These are phyloP conservation scores for Venturia aucupariae DNA, from an alignment of 2,329 filamentous ascomycete species.

Conservation along the genomic window DNA sequence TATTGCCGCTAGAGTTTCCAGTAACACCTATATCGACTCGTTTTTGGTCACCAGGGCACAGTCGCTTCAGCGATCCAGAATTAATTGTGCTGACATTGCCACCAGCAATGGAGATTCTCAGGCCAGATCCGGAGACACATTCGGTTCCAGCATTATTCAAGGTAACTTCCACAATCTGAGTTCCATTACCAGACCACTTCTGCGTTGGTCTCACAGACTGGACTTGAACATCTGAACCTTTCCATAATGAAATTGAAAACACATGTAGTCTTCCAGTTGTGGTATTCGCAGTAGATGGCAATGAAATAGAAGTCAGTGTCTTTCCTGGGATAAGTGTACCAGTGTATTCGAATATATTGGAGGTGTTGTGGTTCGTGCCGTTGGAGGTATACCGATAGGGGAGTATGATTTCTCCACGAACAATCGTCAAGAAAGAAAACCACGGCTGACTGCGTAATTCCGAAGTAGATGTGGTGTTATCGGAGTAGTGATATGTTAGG, in stretches of 20 bases:
- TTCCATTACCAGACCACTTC: constrained; percentile 33
- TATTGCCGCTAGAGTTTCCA: constrained; percentile 11
- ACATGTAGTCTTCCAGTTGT: neutral
- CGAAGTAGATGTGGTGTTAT: constrained; percentile 31
- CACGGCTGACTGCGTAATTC: constrained; percentile 38
- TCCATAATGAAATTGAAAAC: constrained; percentile 13
- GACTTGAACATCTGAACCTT: constrained; percentile 23
- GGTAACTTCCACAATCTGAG: constrained; percentile 30
- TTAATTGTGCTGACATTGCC: constrained; percentile 24
- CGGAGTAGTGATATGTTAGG: constrained; percentile 35
- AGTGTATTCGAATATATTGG: constrained; percentile 39
- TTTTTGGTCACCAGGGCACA: constrained; percentile 29
- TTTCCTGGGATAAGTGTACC: constrained; percentile 31
- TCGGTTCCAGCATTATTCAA: constrained; percentile 30
- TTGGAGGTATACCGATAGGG: constrained; percentile 34
- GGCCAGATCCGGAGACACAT: constrained; percentile 19
- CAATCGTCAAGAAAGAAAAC: constrained; percentile 19
- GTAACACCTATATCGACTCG: constrained; percentile 22
- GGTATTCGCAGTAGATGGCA: constrained; percentile 32
- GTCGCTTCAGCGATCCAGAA: constrained; percentile 30
- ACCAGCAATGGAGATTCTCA: constrained; percentile 26
- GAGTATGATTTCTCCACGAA: constrained; percentile 36
- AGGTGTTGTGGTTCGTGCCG: constrained; percentile 34
- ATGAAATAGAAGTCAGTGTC: constrained; percentile 30
- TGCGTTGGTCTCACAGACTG: constrained; percentile 35